Base-by-base conservation (phyloP, 768 basidiomycete species). In the Aureoboletus auriporus region DNA sequence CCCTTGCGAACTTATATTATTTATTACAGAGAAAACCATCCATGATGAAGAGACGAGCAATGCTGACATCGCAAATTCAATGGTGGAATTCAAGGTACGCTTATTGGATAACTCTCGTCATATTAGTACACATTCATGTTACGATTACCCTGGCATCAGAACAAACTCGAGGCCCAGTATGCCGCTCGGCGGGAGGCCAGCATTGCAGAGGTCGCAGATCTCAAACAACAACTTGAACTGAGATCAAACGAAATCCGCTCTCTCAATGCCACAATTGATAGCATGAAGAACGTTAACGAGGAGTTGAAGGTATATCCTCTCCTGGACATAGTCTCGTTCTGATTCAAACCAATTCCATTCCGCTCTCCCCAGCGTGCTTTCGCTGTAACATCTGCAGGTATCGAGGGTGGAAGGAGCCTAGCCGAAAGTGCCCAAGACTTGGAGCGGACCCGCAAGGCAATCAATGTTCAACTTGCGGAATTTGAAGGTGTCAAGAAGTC, bases 401-500 rank as follows among this genome's bases (percentile, higher is more conserved):
- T 95, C 57, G 93, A 95, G 65, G 94, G 94, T 45, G 93, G 94
- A 41, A 96, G 92, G 78, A 93, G 90, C 68, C 81, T 98, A 36
- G 96, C 93, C 28, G 92, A 96, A 72, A 93, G 93, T 61, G 93
- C 95, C 3, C 89, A 93, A 71, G 96, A 99, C 71, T 82, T 97
- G 56, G 96, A 99, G 71, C 81, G 95, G 48, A 93, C 91, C 39
- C 83, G 96, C 57, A 97, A 96, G 71, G 90, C 91, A 11, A 93
- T 96, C 71, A 95, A 93, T 54, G 88, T 93, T n/a, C 95, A 98
- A 63, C 83, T 95, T 50, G 91, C 94, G 51, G 96, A 99, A 65
- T 99, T 99, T 68, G 96, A 99, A 65, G 88, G 90, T 16, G 93
- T 96, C 58, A 98, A 98, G 80, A 95, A 96, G 75, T 95, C 90